These are phyloP conservation scores for Hygrophorus russula DNA, from an alignment of 768 basidiomycete genomes.

Conservation along the genomic window DNA sequence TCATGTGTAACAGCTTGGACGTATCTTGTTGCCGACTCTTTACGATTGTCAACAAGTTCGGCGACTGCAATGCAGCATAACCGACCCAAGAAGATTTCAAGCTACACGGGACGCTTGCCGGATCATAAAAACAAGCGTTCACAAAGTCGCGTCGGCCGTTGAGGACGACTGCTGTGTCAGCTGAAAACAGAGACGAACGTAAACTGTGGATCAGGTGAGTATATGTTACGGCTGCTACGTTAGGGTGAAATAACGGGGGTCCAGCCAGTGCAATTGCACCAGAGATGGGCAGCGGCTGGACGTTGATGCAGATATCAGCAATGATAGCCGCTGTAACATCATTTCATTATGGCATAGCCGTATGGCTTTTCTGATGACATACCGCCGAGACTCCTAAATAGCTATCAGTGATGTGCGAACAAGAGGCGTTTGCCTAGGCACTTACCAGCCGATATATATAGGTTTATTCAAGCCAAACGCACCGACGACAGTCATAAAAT, in stretches of 20 bases:
- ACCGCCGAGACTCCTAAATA: too few relatives aligned
- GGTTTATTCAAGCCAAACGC: too few relatives aligned
- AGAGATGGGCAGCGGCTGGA: conserved; percentile 16
- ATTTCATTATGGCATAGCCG: neutral
- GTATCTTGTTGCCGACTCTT: conserved; percentile 17
- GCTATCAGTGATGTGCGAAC: too few relatives aligned
- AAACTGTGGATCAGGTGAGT: conserved; percentile 3
- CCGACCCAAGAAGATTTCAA: too few relatives aligned
- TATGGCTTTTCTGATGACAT: too few relatives aligned
- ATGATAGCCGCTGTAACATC: conserved; percentile 15
- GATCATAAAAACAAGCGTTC: conserved; percentile 16
- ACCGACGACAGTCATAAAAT: neutral
- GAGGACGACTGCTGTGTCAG: conserved; percentile 12
- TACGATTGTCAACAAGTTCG: conserved; percentile 10
- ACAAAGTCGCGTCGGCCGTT: conserved; percentile 15
- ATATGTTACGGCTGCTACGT: conserved; percentile 8
- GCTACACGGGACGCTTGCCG: conserved; percentile 13
- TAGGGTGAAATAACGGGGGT: conserved; percentile 15
- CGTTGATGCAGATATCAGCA: conserved; percentile 18
- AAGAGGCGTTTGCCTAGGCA: too few relatives aligned
- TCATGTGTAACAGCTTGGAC: conserved; percentile 16
- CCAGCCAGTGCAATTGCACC: conserved; percentile 18
- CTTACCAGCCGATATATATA: too few relatives aligned
- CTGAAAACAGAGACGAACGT: neutral
- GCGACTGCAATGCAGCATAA: too few relatives aligned